Base-by-base conservation (phyloP, 768 basidiomycete species). In the Mycena amicta region DNA sequence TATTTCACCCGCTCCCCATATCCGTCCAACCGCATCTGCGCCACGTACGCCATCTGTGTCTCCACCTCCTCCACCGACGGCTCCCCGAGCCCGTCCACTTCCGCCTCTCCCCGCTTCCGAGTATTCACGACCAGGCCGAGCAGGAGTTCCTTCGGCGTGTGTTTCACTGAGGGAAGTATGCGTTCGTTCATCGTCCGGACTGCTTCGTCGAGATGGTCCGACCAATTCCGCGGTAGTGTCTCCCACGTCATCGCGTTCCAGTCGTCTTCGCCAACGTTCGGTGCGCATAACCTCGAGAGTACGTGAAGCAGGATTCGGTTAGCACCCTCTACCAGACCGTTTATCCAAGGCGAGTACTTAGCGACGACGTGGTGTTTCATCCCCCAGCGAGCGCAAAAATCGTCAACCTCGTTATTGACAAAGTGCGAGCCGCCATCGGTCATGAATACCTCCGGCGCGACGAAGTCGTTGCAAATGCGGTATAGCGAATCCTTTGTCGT, bases 391-490 rank as follows among this genome's bases (percentile, higher is more conserved):
- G 52, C 53, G 47, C 69, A 74, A 56, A 53, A 69, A 12, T 50
- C 67, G 0, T 67, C 64, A 1, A 37, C 15, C 37, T 65, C 43
- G 8, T 45, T 45, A n/a, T 45, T 66, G 31, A 67, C 54, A 52
- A 74, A 74, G 51, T 73, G 72, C 5, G 53, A 47, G 0, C 72
- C 70, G 0, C 70, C 63, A 18, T 75, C 73, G 0, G 68, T 64
- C 67, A 72, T 70, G 55, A 73, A 58, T 2, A 57, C 47, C 27
- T 70, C 65, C 1, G 66, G 62, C 0, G 55, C 18, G 0, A 22
- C 12, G 50, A 63, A 71, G 0, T 30, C n/a, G 2, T 52, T 23
- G 4, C 40, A 51, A 5, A 75, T 15, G 20, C n/a, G 8, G 20
- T 45, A 5, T 8, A 45, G 22, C 15, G 22, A 15, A 8, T 45